Conservation (phyloP, 2,329 filamentous ascomycete genomes). For the Fusarium anthophilum region DNA sequence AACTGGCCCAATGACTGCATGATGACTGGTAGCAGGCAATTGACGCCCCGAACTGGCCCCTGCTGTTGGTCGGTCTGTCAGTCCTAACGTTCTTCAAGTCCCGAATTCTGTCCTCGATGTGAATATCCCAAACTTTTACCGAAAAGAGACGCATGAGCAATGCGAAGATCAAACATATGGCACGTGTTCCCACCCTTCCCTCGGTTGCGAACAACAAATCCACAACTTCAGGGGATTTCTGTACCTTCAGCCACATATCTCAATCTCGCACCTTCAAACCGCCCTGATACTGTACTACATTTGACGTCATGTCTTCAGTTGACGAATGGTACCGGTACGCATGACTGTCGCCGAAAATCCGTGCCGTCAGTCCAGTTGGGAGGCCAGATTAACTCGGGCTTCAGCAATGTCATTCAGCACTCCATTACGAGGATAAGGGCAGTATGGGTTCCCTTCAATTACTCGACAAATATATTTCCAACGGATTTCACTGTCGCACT, state of each 20-base stretch:
- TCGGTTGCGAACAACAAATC: not conserved
- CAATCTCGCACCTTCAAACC: not conserved
- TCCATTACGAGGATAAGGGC: not conserved
- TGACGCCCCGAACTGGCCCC: not conserved
- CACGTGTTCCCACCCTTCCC: not conserved
- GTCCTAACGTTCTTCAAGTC: not conserved
- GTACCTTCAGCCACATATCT: not conserved
- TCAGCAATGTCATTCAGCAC: not conserved
- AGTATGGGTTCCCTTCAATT: not conserved
- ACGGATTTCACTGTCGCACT: no score
- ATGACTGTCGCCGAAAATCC: not conserved
- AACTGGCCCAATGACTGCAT: not conserved
- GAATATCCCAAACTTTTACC: not conserved
- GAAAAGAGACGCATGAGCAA: not conserved
- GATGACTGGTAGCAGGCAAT: not conserved
- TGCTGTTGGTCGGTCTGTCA: not conserved
- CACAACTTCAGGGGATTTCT: not conserved
- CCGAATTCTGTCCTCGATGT: not conserved
- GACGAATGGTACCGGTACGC: not conserved
- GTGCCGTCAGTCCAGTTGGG: not conserved
- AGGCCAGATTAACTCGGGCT: no score
- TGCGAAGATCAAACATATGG: constrained; percentile 1
- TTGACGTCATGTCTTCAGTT: not conserved
- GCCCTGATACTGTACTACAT: not conserved
- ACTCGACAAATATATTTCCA: not conserved